Percentiles rank a stretch among this genome's conserved stretches.
Conservation (phyloP, 2,329 filamentous ascomycete genomes). For the Sodiomyces alkalinus region DNA sequence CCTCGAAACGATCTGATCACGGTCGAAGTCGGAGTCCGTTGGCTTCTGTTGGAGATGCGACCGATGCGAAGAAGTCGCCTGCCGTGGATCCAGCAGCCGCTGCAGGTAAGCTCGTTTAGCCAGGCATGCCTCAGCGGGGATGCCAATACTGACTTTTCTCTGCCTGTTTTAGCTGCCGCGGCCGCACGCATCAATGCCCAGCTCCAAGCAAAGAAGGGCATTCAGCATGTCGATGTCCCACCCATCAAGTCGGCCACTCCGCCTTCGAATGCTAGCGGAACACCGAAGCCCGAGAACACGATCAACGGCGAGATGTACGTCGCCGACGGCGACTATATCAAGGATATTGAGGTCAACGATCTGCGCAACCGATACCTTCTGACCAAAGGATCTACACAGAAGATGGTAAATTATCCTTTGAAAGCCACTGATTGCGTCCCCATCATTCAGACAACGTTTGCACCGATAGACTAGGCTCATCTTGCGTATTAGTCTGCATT, state of each 20-base stretch:
- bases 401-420: slow-evolving; percentile 84
- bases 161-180: slow-evolving; percentile 53
- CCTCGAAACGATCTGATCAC: slow-evolving; percentile 48
- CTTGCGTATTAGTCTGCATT: no score
- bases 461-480: slow-evolving; percentile 12
- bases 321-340: slow-evolving; percentile 93
- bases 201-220: slow-evolving; percentile 72
- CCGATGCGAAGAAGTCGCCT: slow-evolving; percentile 31
- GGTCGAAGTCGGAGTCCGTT: slow-evolving; percentile 72
- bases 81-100: slow-evolving; percentile 62
- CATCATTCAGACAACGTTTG: slow-evolving; percentile 4
- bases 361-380: slow-evolving; percentile 90
- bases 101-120: slow-evolving; percentile 63
- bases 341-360: slow-evolving; percentile 98
- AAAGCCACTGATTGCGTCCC: slow-evolving; percentile 22
- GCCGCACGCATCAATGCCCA: slow-evolving; percentile 78
- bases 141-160: slow-evolving; percentile 14
- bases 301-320: slow-evolving; percentile 85
- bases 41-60: slow-evolving; percentile 23
- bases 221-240: slow-evolving; percentile 81
- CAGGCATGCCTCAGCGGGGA: no score
- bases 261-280: slow-evolving; percentile 19
- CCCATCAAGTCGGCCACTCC: slow-evolving; percentile 52
- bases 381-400: slow-evolving; percentile 93
- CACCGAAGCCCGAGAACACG: slow-evolving; percentile 24